Percentiles rank a stretch among this genome's conserved stretches.
Conservation (phyloP, 2,329 filamentous ascomycete genomes). For the Stylonectria norvegica region DNA sequence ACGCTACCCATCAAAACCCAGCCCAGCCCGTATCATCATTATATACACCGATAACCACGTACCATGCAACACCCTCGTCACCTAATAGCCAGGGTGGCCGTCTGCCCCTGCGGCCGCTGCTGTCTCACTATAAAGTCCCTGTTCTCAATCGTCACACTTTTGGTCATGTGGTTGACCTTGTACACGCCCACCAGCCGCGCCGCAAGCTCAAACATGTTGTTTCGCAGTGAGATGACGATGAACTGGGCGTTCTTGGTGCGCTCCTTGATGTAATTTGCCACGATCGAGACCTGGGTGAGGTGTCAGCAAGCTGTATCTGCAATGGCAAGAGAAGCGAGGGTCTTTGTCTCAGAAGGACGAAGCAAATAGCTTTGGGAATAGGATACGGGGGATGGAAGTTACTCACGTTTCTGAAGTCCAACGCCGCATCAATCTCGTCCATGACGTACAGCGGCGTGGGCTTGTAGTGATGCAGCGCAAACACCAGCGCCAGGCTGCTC, state of each 20-base stretch:
- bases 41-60: conserved; percentile 10
- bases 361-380: neutral
- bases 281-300: conserved; percentile 75
- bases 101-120: conserved; percentile 32
- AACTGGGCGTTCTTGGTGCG: conserved; percentile 99
- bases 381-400: conserved; percentile 1
- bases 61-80: conserved; percentile 15
- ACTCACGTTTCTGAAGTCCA: conserved; percentile 97
- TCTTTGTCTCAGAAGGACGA: neutral
- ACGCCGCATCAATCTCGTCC: conserved; percentile 97
- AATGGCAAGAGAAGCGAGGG: conserved; percentile 6
- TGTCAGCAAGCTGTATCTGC: conserved; percentile 16
- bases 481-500: conserved; percentile 90
- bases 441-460: conserved; percentile 97
- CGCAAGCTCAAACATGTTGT: conserved; percentile 99
- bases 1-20: conserved; percentile 20
- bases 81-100: conserved; percentile 36
- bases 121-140: conserved; percentile 63
- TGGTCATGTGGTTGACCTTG: conserved; percentile 99
- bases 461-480: conserved; percentile 96
- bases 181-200: conserved; percentile 93
- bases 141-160: conserved; percentile 87
- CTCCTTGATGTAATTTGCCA: conserved; percentile 98
- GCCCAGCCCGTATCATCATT: conserved; percentile 18
- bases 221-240: conserved; percentile 94